These are phyloP conservation scores for Saturnispora kantuleensis DNA, from an alignment of 805 yeast species.

Conservation along the genomic window DNA sequence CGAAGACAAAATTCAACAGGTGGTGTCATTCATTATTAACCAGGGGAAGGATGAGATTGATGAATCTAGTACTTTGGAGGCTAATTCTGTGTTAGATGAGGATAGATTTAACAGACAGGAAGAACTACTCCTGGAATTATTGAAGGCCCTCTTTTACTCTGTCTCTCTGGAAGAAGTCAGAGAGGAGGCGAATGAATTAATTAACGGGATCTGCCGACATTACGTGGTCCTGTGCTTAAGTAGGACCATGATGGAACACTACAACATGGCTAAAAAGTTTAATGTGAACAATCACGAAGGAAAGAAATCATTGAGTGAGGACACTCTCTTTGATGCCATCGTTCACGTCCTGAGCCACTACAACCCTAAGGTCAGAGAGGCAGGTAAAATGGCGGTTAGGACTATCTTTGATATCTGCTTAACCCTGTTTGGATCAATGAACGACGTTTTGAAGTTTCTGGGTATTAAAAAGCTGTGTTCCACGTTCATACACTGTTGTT, in stretches of 20 bases:
- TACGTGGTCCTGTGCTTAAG: constrained; percentile 70
- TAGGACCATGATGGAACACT: constrained; percentile 56
- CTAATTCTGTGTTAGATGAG: constrained; percentile 37
- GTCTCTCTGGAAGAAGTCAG: constrained; percentile 63
- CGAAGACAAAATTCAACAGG: constrained; percentile 36
- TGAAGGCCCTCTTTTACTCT: constrained; percentile 67
- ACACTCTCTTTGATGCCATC: constrained; percentile 63
- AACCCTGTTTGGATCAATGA: constrained; percentile 55
- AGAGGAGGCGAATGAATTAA: constrained; percentile 54
- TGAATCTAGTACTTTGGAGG: constrained; percentile 21
- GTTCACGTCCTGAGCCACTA: constrained; percentile 74
- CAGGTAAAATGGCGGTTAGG: constrained; percentile 61
- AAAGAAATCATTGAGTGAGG: constrained; percentile 54
- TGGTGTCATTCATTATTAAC: constrained; percentile 35
- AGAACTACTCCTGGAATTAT: constrained; percentile 48
- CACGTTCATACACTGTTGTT: constrained; percentile 83
- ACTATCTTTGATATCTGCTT: constrained; percentile 52
- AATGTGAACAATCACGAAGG: constrained; percentile 77
- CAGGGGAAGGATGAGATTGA: constrained; percentile 20
- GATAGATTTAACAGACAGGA: constrained; percentile 50
- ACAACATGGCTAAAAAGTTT: constrained; percentile 60
- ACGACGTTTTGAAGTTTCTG: constrained; percentile 61
- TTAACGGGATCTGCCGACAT: constrained; percentile 66
- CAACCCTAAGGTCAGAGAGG: constrained; percentile 54
- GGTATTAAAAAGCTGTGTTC: constrained; percentile 68